A percentile compares a stretch with the other conserved stretches of the same genome.
phyloP scores from a whole-genome alignment of 75 land plant genomes.

The Isoetes taiwanensis region DNA sequence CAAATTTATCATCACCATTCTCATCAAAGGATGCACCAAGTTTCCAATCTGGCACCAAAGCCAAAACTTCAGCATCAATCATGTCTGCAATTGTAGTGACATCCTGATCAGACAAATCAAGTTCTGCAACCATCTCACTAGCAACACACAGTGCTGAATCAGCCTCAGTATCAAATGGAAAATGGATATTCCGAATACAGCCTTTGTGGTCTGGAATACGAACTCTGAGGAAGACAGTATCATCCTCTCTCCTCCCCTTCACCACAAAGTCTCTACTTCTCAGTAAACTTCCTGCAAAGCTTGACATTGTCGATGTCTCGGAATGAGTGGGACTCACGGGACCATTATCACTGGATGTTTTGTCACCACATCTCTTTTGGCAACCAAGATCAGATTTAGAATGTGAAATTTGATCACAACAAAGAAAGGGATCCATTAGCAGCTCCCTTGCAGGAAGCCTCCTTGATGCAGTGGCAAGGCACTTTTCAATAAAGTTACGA shows the following conservation, averaged over 20 bases:
- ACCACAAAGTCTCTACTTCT: constrained; percentile 40
- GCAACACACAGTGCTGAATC: constrained; percentile 63
- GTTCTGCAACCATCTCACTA: constrained; percentile 64
- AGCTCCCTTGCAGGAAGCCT: constrained; percentile 8
- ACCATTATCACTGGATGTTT: no score
- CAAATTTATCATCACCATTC: no score
- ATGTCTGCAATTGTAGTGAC: constrained; percentile 50
- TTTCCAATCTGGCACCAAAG: constrained; percentile 45
- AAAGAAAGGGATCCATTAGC: constrained; percentile 7
- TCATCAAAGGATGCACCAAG: constrained; percentile 53
- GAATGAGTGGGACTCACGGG: no score
- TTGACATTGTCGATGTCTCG: no score
- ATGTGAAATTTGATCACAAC: no score
- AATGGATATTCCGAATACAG: constrained; percentile 31
- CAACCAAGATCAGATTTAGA: no score
- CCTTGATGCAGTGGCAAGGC: neutral
- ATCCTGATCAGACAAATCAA: constrained; percentile 46
- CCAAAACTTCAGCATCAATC: constrained; percentile 58
- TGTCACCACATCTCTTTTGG: no score
- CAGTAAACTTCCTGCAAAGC: no score
- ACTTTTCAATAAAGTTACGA: neutral
- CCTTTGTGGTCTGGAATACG: constrained; percentile 69
- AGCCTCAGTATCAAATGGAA: constrained; percentile 46
- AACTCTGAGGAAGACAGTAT: constrained; percentile 52
- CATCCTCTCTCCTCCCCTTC: constrained; percentile 42